Base-by-base conservation (phyloP, 352 stramenopile genomes). In the Pseudoperonospora humuli region DNA sequence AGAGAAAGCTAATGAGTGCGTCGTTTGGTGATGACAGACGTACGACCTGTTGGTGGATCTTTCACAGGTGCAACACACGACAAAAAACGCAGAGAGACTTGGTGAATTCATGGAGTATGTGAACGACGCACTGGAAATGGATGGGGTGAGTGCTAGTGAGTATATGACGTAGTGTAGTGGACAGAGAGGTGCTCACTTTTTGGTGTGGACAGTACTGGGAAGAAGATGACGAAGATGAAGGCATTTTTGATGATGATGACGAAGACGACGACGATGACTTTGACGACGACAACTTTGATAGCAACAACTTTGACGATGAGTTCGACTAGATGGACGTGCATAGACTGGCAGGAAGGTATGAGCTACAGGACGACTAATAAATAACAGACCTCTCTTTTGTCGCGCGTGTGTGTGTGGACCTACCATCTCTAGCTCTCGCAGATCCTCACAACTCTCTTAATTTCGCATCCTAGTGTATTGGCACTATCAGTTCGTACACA, bases 31-130 rank as follows among this genome's bases (percentile, higher is more conserved):
- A 8, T 38, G 4, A 7, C 26, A 88, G 75, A 74, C 65, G 45
- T 88, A 85, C 56, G 71, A 82, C 42, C 56, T 64, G 37, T 45
- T 88, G 7, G 68, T 88, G 32, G 60, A 78, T 34, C 39, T 84
- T 5, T 66, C 61, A 14, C 54, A 79, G 33, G 34, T 74, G 35
- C 69, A 81, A 7, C 50, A 58, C 21, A 57, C 40, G 39, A 18
- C 28, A 5, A 33, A 75, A 38, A 64, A 70, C 40, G 60, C 66
- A 18, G 71, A 79, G 28, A 41, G 55, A 1, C 56, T 84, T 25
- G 64, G 71, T 32, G 51, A 32, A n/a, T 78, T 84, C 35, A 81
- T 84, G 66, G 27, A 55, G 26, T 84, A 79, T 43, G 57, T 84
- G 27, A 84, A 84, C 50, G 38, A 58, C 15, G 68, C 71, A 9